Evolutionary conservation across 495 filamentous ascomycete species (phyloP).

Genomic region (Aspergillus incahuasiensis): DNA sequence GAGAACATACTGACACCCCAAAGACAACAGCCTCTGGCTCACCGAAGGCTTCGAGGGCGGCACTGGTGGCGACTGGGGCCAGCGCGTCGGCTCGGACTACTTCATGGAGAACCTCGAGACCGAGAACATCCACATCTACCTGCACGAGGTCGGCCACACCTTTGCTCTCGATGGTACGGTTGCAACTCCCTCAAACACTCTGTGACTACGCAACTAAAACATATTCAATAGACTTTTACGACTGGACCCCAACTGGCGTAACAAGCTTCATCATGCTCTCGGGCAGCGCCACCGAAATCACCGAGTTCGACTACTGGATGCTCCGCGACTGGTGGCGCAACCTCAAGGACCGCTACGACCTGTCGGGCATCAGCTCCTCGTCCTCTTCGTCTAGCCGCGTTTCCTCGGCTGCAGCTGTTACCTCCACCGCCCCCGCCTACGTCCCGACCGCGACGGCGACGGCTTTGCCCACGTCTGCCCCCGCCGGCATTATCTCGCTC

Average conservation of each 20-base stretch:
- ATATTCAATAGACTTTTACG: conserved; percentile 22
- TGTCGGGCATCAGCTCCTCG: background rate
- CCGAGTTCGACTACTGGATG: conserved; percentile 19
- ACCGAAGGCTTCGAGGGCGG: conserved; percentile 17
- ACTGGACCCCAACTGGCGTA: conserved; percentile 17
- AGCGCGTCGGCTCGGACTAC: conserved; percentile 16
- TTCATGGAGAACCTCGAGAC: conserved; percentile 12
- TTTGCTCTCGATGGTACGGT: conserved; percentile 19
- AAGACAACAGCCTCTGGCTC: conserved; percentile 19
- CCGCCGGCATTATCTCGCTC: background rate
- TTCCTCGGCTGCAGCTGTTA: background rate
- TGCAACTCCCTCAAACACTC: no score
- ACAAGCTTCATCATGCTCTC: conserved; percentile 18
- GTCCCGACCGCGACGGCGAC: background rate
- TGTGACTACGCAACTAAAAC: no score
- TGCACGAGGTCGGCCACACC: conserved; percentile 19
- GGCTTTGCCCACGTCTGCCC: background rate
- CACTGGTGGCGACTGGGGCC: conserved; percentile 19
- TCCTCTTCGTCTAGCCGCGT: background rate
- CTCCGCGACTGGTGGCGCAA: conserved; percentile 18
- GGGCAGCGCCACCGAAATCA: conserved; percentile 17
- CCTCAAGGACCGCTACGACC: conserved; percentile 16
- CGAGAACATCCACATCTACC: conserved; percentile 15
- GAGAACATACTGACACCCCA: background rate
- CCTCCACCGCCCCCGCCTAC: background rate